Evolutionary conservation across 805 yeast species (phyloP).

Genomic region (Suhomyces sp.): DNA sequence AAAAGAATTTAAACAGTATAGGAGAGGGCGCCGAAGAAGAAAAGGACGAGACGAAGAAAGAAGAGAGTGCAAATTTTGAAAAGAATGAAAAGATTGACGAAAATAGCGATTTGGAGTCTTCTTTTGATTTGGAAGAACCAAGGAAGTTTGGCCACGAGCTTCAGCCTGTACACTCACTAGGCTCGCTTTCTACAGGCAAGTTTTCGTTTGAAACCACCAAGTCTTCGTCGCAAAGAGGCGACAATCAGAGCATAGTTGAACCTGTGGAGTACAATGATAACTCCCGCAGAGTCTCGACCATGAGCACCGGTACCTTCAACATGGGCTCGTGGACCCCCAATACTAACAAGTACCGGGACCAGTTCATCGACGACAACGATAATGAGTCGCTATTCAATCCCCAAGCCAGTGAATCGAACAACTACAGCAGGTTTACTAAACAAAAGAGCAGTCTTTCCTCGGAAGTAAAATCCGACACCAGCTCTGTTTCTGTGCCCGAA

Average conservation of each 20-base stretch:
- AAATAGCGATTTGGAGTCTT: no score
- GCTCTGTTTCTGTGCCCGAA: conserved; percentile 38
- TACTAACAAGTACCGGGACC: conserved; percentile 47
- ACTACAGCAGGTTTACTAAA: conserved; percentile 35
- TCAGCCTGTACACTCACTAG: conserved; percentile 11
- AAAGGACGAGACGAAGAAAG: not conserved
- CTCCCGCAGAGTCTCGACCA: conserved; percentile 31
- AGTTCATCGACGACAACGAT: conserved; percentile 44
- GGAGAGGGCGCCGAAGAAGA: conserved; percentile 1
- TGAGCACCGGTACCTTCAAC: conserved; percentile 33
- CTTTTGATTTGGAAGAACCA: not conserved
- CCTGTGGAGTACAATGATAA: not conserved
- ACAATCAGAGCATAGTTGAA: not conserved
- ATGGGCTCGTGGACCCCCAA: conserved; percentile 62
- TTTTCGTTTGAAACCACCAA: conserved; percentile 13
- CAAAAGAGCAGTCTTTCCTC: conserved; percentile 17
- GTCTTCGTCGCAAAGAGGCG: conserved; percentile 1
- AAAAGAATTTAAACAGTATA: not conserved
- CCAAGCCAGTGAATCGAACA: conserved; percentile 12
- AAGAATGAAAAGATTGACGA: not conserved
- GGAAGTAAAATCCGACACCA: conserved; percentile 17
- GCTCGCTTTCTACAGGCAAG: conserved; percentile 17
- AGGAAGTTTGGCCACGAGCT: conserved; percentile 4
- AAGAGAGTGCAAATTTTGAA: not conserved
- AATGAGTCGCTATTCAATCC: conserved; percentile 32